These are phyloP conservation scores for Metschnikowia gelsemii DNA, from an alignment of 805 yeast genomes.

Conservation along the genomic window DNA sequence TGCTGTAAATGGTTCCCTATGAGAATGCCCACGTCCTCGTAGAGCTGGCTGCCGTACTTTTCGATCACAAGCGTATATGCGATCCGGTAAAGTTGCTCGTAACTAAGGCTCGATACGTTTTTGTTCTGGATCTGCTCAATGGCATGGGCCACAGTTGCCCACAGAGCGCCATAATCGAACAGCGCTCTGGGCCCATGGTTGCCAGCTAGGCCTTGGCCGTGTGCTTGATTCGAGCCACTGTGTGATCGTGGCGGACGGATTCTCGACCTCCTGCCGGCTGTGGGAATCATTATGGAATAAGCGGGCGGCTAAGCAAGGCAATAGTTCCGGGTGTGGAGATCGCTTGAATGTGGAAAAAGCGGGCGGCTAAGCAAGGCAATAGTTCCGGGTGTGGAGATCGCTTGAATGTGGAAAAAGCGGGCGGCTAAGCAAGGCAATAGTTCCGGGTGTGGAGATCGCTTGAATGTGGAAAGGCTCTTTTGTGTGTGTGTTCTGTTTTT, in stretches of 20 bases:
- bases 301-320: too few species aligned
- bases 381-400: too few species aligned
- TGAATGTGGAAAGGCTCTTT: too few species aligned
- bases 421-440: too few species aligned
- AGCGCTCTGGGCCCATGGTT: slow-evolving; percentile 28
- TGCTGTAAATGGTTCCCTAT: slow-evolving; percentile 47
- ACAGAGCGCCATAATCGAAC: slow-evolving; percentile 61
- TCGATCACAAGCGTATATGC: slow-evolving; percentile 75
- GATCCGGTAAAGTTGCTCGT: slow-evolving; percentile 77
- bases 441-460: too few species aligned
- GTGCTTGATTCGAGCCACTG: slow-evolving; percentile 23
- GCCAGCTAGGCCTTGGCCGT: too few species aligned
- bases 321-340: too few species aligned
- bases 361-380: too few species aligned
- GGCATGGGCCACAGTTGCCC: slow-evolving; percentile 66
- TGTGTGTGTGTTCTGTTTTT: too few species aligned
- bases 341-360: too few species aligned
- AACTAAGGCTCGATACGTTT: slow-evolving; percentile 71
- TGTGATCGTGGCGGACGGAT: slow-evolving; percentile 65
- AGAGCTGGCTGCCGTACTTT: slow-evolving; percentile 64
- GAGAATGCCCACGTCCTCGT: slow-evolving; percentile 54
- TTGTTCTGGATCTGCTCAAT: slow-evolving; percentile 68
- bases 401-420: too few species aligned
- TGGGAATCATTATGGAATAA: slow-evolving; percentile 24
- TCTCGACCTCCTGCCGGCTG: slow-evolving; percentile 49